Evolutionary conservation across 2,329 filamentous ascomycete species (phyloP).

Genomic region (Sporothrix pseudoabietina): DNA sequence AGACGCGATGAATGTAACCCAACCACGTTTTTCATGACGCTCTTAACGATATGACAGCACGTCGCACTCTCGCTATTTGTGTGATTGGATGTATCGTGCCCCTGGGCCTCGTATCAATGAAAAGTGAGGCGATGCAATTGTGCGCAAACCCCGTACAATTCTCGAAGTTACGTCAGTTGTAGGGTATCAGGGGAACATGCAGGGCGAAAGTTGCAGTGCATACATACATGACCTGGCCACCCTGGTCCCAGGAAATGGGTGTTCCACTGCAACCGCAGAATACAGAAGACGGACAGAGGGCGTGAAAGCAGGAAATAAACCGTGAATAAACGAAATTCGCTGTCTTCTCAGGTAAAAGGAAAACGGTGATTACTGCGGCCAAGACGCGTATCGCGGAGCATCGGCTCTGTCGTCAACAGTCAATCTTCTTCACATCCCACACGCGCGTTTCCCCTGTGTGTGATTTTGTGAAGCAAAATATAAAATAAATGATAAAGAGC

Average conservation of each 20-base stretch:
- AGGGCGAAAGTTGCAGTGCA: slow-evolving; percentile 21
- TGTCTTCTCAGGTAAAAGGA: not conserved
- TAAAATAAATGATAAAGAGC: not conserved
- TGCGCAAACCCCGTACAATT: not conserved
- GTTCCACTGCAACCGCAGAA: slow-evolving; percentile 5
- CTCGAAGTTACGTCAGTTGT: not conserved
- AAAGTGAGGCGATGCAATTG: not conserved
- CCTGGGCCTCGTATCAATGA: not conserved
- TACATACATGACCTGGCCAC: not conserved
- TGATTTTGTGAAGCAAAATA: not conserved
- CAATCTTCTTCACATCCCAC: not conserved
- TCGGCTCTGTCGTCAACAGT: not conserved
- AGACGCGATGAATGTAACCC: slow-evolving; percentile 18
- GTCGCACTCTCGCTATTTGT: too few species aligned
- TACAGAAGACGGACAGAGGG: not conserved
- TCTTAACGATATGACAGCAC: not conserved
- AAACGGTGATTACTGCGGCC: too few species aligned
- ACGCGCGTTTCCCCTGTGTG: not conserved
- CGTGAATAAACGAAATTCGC: not conserved
- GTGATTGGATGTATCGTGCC: not conserved
- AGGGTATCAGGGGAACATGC: not conserved
- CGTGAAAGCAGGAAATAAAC: not conserved
- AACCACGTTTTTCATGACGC: slow-evolving; percentile 18
- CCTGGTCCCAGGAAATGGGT: slow-evolving; percentile 10
- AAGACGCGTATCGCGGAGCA: not conserved